Conservation (phyloP, 192 early-diverging fungal genomes). For the Helicostylum pulchrum region DNA sequence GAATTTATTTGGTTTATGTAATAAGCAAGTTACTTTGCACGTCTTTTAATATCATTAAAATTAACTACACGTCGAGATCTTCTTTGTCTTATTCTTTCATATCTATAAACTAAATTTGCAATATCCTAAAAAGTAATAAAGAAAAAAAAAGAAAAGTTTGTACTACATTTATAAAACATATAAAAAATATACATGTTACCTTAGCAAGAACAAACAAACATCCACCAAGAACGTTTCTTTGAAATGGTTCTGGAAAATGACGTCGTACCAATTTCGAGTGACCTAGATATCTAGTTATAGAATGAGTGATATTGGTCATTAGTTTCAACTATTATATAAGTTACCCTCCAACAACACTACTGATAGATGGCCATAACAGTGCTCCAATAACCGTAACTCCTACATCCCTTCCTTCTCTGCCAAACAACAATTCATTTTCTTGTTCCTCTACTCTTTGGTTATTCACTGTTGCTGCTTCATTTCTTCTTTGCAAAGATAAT, state of each 20-base stretch:
- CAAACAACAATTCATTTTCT: too few relatives aligned
- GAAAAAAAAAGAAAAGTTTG: background rate
- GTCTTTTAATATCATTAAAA: background rate
- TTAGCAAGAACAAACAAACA: slow-evolving; percentile 33
- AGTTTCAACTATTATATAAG: background rate
- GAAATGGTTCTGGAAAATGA: slow-evolving; percentile 31
- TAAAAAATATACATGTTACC: slow-evolving; percentile 13
- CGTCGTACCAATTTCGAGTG: slow-evolving; percentile 16
- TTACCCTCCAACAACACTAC: slow-evolving; percentile 46
- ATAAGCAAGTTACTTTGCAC: too few relatives aligned
- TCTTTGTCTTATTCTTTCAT: slow-evolving; percentile 28
- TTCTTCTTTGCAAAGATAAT: background rate
- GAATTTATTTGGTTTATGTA: background rate
- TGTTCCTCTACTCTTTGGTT: too few relatives aligned
- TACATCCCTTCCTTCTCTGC: slow-evolving; percentile 14
- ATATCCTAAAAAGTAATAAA: slow-evolving; percentile 38
- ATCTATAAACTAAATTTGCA: slow-evolving; percentile 53
- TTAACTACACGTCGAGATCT: slow-evolving; percentile 9
- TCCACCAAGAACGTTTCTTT: slow-evolving; percentile 30
- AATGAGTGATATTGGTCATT: background rate
- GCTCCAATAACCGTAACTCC: slow-evolving; percentile 61
- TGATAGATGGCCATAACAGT: slow-evolving; percentile 59
- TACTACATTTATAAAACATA: background rate
- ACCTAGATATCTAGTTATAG: slow-evolving; percentile 5
- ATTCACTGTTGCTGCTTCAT: background rate